Evolutionary conservation across 768 basidiomycete genomes (phyloP), one percentile per base, ranked within the genome.

Genomic region (Lyophyllum decastes): DNA sequence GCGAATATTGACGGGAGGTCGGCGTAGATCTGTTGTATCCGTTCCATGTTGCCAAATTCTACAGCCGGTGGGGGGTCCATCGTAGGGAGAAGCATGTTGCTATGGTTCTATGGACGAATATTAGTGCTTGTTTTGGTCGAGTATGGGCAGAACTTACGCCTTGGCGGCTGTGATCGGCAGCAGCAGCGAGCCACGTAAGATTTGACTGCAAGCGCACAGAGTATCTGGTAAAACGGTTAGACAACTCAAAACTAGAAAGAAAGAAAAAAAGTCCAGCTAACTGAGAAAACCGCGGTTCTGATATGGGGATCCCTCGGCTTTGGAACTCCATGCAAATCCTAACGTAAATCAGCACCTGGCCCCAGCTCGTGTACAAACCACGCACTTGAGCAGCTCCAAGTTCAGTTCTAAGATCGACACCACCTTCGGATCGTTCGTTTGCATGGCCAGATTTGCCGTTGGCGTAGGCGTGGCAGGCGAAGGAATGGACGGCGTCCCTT

Each of bases 271-370:
- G 19, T 24, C 5, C 16, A 17, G 80, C 86, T 63, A 60, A 90
- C 88, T 85, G 81, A 59, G 78, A 76, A 64, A 82, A 87, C 30
- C 80, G 76, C 2, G 76, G 65, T 58, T 90, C 87, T 12, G 69
- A 63, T 46, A 71, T 57, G 0, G 76, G 60, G 14, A 88, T 69
- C 8, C 79, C 79, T 63, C 80, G 84, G 35, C 64, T 70, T 66
- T 88, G 87, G 52, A 89, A 80, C 61, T 84, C 82, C 70, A 84
- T 76, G 61, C 82, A 84, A 25, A 86, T 77, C 68, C 89, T 91
- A 54, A 1, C 40, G 56, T 56, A 53, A 38, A 41, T 62, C 25
- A 55, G 38, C 41, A 54, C 14, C 27, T 55, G 22, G 60, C 44
- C 27, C 41, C 54, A 60, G 48, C 30, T 38, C 14, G 35, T 4